Evolutionary conservation across 768 basidiomycete species (phyloP).

Genomic region (Trametopsis cervina): DNA sequence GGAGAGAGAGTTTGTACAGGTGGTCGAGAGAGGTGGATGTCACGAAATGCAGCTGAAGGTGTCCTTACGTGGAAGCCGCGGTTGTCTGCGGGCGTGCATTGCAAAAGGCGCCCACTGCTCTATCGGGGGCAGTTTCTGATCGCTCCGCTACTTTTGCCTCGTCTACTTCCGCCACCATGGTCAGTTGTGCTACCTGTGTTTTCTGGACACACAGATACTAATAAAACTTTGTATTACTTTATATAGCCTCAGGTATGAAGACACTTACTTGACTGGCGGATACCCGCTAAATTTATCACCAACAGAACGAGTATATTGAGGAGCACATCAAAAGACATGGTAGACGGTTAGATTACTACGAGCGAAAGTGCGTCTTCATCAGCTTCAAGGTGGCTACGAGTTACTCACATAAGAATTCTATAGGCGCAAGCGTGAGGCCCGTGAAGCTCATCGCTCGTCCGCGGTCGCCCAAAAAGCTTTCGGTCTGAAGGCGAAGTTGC

Average conservation of each 20-base stretch:
- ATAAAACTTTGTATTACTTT: neutral
- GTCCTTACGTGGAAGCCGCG: constrained; percentile 10
- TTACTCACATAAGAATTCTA: constrained; percentile 6
- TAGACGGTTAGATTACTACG: constrained; percentile 90
- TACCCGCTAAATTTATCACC: neutral
- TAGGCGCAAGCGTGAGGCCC: constrained; percentile 80
- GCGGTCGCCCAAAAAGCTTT: constrained; percentile 88
- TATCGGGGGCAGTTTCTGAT: constrained; percentile 7
- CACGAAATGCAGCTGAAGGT: no score
- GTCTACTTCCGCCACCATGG: constrained; percentile 20
- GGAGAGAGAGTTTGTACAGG: constrained; percentile 1
- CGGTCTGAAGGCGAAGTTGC: constrained; percentile 95
- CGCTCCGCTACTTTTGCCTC: constrained; percentile 6
- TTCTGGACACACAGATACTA: constrained; percentile 1
- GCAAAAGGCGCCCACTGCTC: constrained; percentile 2
- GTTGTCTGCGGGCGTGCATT: constrained; percentile 10
- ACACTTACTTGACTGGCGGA: neutral
- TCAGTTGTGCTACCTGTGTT: constrained; percentile 11
- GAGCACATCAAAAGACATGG: constrained; percentile 98
- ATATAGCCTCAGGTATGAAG: constrained; percentile 62
- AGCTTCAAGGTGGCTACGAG: neutral
- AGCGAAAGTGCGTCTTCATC: constrained; percentile 69
- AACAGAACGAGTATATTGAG: constrained; percentile 97
- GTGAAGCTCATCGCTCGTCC: constrained; percentile 71
- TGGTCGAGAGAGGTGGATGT: no score